Conservation (phyloP, 2,329 filamentous ascomycete species). For the Laburnicola sp. region DNA sequence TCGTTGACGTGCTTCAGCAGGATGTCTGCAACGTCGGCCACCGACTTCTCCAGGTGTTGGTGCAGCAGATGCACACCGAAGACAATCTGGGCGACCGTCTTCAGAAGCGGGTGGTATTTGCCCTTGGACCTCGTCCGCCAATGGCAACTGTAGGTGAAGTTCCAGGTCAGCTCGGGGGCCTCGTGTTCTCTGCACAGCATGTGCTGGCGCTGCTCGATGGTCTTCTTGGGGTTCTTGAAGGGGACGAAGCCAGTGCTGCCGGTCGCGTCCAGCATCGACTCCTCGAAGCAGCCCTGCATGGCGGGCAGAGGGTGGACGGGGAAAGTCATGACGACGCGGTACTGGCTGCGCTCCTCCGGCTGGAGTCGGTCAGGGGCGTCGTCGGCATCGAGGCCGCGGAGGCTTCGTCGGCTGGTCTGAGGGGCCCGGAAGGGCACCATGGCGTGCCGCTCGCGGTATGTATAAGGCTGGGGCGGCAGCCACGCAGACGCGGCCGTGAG, state of each 20-base stretch:
- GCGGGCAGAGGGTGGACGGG: slow-evolving; percentile 71
- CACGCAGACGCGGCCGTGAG: slow-evolving; percentile 17
- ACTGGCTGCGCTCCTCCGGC: slow-evolving; percentile 37
- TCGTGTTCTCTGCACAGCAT: slow-evolving; percentile 62
- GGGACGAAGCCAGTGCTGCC: slow-evolving; percentile 38
- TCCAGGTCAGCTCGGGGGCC: slow-evolving; percentile 68
- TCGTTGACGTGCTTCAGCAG: slow-evolving; percentile 92
- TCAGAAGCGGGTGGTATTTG: slow-evolving; percentile 83
- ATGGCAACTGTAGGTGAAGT: slow-evolving; percentile 69
- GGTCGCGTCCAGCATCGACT: slow-evolving; percentile 75
- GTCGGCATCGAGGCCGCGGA: slow-evolving; percentile 8
- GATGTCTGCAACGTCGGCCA: slow-evolving; percentile 84
- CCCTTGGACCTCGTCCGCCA: slow-evolving; percentile 79
- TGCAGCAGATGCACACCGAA: slow-evolving; percentile 91
- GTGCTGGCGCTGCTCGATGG: slow-evolving; percentile 40
- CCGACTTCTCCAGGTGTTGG: slow-evolving; percentile 83
- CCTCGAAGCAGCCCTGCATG: slow-evolving; percentile 81
- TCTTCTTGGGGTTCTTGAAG: slow-evolving; percentile 48
- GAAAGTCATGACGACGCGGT: slow-evolving; percentile 39
- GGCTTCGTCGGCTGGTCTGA: slow-evolving; percentile 15
- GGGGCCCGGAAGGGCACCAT: slow-evolving; percentile 27
- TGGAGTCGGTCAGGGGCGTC: slow-evolving; percentile 19
- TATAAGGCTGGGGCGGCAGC: slow-evolving; percentile 13
- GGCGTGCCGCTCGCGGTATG: slow-evolving; percentile 4
- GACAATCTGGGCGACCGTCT: slow-evolving; percentile 87